Conservation (phyloP, 1,139 yeast species). For the Kodamaea suecica region DNA sequence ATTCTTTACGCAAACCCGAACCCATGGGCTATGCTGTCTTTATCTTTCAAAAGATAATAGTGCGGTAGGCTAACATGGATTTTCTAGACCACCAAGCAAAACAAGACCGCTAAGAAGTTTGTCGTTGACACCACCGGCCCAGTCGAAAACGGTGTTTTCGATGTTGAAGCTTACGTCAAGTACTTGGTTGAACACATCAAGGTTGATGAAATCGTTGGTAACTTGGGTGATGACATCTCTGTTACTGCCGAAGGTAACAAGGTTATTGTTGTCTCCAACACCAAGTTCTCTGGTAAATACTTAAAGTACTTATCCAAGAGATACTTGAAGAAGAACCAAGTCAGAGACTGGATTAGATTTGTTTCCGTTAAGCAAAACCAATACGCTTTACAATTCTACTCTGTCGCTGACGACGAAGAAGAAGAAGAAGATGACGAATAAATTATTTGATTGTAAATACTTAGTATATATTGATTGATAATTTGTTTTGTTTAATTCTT, state of each 20-base stretch:
- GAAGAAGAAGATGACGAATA: slow-evolving; percentile 66
- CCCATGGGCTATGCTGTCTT: slow-evolving; percentile 58
- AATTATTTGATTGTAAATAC: not conserved
- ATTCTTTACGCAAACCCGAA: slow-evolving; percentile 31
- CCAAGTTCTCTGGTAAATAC: slow-evolving; percentile 99
- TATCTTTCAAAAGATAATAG: slow-evolving; percentile 40
- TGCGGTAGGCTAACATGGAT: slow-evolving; percentile 60
- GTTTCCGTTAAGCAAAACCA: slow-evolving; percentile 94
- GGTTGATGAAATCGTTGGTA: slow-evolving; percentile 94
- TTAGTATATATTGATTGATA: not conserved
- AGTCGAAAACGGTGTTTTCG: slow-evolving; percentile 96
- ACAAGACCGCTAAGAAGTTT: slow-evolving; percentile 81
- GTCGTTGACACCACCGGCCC: slow-evolving; percentile 97
- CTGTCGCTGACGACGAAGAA: slow-evolving; percentile 93
- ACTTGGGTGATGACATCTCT: slow-evolving; percentile 93
- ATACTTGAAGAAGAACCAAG: slow-evolving; percentile 99
- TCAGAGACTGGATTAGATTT: slow-evolving; percentile 99
- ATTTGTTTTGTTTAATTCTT: slow-evolving; percentile 1
- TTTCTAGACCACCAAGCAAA: slow-evolving; percentile 71
- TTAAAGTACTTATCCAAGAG: slow-evolving; percentile 98
- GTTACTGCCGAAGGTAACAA: slow-evolving; percentile 81
- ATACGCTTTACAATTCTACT: slow-evolving; percentile 99
- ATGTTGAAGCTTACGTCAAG: slow-evolving; percentile 96
- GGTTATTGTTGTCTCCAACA: slow-evolving; percentile 85
- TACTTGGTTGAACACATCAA: slow-evolving; percentile 99